Base-by-base conservation (phyloP, 2,329 filamentous ascomycete species). In the Thyridium curvatum region DNA sequence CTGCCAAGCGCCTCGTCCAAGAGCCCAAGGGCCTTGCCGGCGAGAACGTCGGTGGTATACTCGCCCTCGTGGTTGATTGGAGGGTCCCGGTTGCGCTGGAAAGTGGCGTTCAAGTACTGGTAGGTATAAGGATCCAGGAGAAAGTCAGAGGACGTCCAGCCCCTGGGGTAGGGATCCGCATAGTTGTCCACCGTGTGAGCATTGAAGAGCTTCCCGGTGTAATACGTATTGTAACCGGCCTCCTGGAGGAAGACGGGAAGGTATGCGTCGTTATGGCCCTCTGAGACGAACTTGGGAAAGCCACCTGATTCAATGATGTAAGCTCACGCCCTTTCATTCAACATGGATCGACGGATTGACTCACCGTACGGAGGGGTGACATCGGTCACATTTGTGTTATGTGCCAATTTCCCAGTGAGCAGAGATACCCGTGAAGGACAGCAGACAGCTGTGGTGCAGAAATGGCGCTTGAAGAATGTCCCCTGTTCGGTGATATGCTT, bases 181-280 rank as follows among this genome's bases (percentile, higher is more conserved):
- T 84, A 86, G 42, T 82, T 86, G 1, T 66, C 51, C 2, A 74
- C 64, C 0, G 64, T 74, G 37, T 85, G 80, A 0, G 71, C 66
- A 46, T 87, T 87, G 60, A 83, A 82, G 4, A 86, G 64, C 52
- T 88, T 87, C n/a, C 80, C 84, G 0, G 75, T 77, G 49, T 86
- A 87, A 51, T 84, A 86, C 0, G 82, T 86, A 46, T 77, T 74
- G 52, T 86, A 86, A 0, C 81, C 82, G 0, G 73, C 75, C 4
- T 72, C 56, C 46, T 85, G 79, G n/a, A 88, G 59, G 82, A 83
- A 87, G 0, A 86, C 54, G 0, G 82, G 83, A 0, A 87, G 67
- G 43, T 82, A 86, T 29, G 81, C 72, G 2, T 80, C 70, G 41
- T 86, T 84, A 43, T 77, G 68, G 1, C 82, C 82, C 38, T 82